Conservation (phyloP, 164 flowering plant genomes). For the Stephania cephalantha region DNA sequence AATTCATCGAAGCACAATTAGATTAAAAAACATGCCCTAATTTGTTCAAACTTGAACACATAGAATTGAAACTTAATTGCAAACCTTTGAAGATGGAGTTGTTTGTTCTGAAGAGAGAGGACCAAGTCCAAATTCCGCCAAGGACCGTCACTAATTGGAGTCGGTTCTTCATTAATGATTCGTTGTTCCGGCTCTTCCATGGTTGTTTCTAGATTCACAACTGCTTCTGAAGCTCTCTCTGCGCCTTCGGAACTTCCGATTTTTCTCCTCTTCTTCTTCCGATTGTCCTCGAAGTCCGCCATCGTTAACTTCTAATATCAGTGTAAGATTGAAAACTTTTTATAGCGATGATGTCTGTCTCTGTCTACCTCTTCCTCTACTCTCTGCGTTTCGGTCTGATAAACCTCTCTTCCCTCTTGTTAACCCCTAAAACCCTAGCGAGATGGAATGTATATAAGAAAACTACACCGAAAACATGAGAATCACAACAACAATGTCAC, state of each 20-base stretch:
- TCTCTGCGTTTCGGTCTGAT: no score
- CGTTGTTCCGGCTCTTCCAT: background rate
- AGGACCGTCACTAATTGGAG: conserved; percentile 8
- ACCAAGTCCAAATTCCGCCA: conserved; percentile 64
- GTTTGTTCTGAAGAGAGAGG: conserved; percentile 39
- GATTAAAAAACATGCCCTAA: background rate
- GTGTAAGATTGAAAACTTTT: no score
- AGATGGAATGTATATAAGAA: no score
- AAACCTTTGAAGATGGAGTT: conserved; percentile 38
- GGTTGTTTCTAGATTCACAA: conserved; percentile 1
- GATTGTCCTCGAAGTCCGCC: conserved; percentile 20
- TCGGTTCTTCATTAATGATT: background rate
- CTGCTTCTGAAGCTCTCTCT: conserved; percentile 10
- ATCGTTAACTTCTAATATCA: conserved; percentile 10
- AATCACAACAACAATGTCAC: no score
- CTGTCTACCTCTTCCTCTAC: no score
- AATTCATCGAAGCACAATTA: background rate
- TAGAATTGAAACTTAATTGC: conserved; percentile 1
- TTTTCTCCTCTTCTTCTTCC: conserved; percentile 32
- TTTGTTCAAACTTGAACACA: no score
- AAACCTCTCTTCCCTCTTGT: no score
- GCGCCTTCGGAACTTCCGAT: conserved; percentile 11
- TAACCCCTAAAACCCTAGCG: no score
- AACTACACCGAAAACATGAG: no score
- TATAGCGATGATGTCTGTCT: no score